Evolutionary conservation across 805 yeast genomes (phyloP), one percentile per base, ranked within the genome.

Genomic region (Tetrapisispora taiwanensis): DNA sequence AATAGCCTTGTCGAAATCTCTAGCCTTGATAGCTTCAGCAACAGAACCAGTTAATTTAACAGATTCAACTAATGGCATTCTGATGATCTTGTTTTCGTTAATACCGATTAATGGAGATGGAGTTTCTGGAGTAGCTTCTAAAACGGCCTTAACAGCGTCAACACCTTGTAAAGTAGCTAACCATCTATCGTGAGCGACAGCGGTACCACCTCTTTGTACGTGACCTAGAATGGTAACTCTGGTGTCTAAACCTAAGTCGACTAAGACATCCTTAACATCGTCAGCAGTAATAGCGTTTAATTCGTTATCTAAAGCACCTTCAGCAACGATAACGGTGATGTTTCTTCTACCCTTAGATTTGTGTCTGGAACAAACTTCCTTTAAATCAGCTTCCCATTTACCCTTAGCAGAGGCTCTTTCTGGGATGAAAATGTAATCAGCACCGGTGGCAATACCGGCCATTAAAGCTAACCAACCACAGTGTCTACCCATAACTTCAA

Each of bases 401-500:
- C 72, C 72, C 17, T 81, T 71, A 44, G 72, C 68, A 7, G 95
- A 85, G 4, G 98, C 97, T 66, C 81, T 79, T 69, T 92, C 98
- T 30, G 98, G 98, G 52, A 92, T 84, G 56, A 92, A 81, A 47
- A 88, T 83, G 63, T 79, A 88, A 68, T 92, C 98, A 3, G 98
- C 97, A 56, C 92, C 84, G 26, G 97, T 86, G 36, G 97, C 88
- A 49, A 90, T 81, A 59, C 97, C 98, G 4, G 98, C 94, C 92
- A 88, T 89, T 54, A 92, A 71, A 1, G 94, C 97, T 55, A 92
- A 75, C 98, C 98, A 92, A 50, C 98, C 98, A 73, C 98, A 92
- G 65, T 92, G 97, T 61, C 98, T 79, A 49, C 98, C 98, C 98
- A 92, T 92, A 34, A 92, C 98, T 65, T 92, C 98, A 47, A 92